Percentiles rank a stretch among this genome's conserved stretches.
These are phyloP conservation scores for Chlamydomonas urium DNA, from an alignment of 139 green algal genomes.

Conservation along the genomic window DNA sequence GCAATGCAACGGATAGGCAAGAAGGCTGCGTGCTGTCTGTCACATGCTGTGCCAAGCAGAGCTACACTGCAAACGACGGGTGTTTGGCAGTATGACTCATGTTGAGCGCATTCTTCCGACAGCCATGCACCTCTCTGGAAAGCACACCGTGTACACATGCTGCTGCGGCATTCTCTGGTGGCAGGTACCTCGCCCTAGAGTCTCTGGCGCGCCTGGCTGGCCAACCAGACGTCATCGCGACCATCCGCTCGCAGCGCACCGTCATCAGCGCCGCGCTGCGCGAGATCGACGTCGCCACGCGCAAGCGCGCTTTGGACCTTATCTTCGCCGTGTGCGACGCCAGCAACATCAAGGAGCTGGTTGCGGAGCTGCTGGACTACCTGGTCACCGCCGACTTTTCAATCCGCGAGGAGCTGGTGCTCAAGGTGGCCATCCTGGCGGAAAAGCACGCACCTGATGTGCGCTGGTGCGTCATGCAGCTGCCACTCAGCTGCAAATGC, in stretches of 20 bases:
- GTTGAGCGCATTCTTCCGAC: too few relatives aligned
- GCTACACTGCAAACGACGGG: too few relatives aligned
- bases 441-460: slow-evolving; percentile 82
- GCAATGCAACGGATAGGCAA: too few relatives aligned
- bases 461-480: slow-evolving; percentile 62
- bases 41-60: too few relatives aligned
- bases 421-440: slow-evolving; percentile 93
- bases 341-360: slow-evolving; percentile 51
- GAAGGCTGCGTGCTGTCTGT: too few relatives aligned
- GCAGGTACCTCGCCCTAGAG: slow-evolving; percentile 88
- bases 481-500: neutral
- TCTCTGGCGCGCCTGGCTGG: slow-evolving; percentile 73
- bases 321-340: slow-evolving; percentile 87
- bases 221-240: slow-evolving; percentile 56
- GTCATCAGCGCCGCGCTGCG: slow-evolving; percentile 60
- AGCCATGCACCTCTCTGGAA: too few relatives aligned
- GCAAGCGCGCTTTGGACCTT: slow-evolving; percentile 67
- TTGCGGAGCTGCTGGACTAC: slow-evolving; percentile 68
- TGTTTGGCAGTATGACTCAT: too few relatives aligned
- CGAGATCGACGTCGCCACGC: slow-evolving; percentile 90
- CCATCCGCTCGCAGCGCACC: slow-evolving; percentile 40
- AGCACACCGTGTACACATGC: too few relatives aligned
- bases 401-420: slow-evolving; percentile 93
- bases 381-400: slow-evolving; percentile 79
- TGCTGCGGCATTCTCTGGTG: too few relatives aligned